phyloP scores from a whole-genome alignment of 192 early-diverging fungal genomes.

The Rhizophagus sp. region DNA sequence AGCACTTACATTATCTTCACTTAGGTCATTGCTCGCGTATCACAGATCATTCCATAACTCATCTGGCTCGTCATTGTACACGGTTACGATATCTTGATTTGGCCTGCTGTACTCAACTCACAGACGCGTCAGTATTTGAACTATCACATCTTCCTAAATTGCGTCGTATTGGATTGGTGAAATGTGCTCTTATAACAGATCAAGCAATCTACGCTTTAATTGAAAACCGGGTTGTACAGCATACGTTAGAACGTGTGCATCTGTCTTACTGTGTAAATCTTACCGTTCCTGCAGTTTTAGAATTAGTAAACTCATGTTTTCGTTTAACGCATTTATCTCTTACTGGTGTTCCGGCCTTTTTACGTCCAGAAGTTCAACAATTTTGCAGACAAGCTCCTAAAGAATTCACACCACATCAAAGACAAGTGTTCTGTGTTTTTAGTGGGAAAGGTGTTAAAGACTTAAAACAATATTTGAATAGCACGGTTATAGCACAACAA shows the following conservation, averaged over 20 bases:
- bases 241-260: slow-evolving; percentile 57
- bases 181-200: slow-evolving; percentile 61
- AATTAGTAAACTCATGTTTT: slow-evolving; percentile 48
- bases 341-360: slow-evolving; percentile 57
- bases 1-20: slow-evolving; percentile 60
- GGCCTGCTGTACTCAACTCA: slow-evolving; percentile 55
- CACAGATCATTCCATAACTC: slow-evolving; percentile 52
- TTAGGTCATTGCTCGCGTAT: slow-evolving; percentile 56
- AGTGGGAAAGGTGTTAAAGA: slow-evolving; percentile 59
- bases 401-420: slow-evolving; percentile 55
- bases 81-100: slow-evolving; percentile 59
- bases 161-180: slow-evolving; percentile 60
- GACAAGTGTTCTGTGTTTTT: slow-evolving; percentile 60
- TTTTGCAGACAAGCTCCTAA: slow-evolving; percentile 56
- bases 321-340: slow-evolving; percentile 55
- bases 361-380: slow-evolving; percentile 47
- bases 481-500: slow-evolving; percentile 24
- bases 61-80: slow-evolving; percentile 49
- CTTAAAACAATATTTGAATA: slow-evolving; percentile 45
- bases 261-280: slow-evolving; percentile 58
- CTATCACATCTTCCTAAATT: slow-evolving; percentile 55
- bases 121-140: slow-evolving; percentile 52
- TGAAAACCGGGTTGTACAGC: slow-evolving; percentile 41
- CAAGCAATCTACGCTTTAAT: slow-evolving; percentile 50
- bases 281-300: slow-evolving; percentile 44